Percentiles rank a stretch among this genome's conserved stretches.
Conservation (phyloP, 345 rosid genomes). For the Atalantia buxifolia region DNA sequence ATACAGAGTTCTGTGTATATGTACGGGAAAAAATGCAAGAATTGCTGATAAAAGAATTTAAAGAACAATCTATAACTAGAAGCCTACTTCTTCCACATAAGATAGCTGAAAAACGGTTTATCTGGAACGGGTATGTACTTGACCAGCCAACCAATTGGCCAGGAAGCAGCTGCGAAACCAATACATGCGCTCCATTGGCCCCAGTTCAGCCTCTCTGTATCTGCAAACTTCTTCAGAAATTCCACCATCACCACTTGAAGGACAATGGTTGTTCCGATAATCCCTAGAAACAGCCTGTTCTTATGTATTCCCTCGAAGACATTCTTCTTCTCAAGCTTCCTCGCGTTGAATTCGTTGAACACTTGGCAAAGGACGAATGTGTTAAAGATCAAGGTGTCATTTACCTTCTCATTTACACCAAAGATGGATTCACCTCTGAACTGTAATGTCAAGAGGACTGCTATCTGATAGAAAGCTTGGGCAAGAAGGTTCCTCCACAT, state of each 20-base stretch:
- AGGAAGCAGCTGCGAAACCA: constrained; percentile 47
- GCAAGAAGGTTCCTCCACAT: constrained; percentile 79
- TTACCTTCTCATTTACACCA: constrained; percentile 43
- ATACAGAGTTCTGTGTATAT: too few relatives aligned
- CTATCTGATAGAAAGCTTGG: constrained; percentile 65
- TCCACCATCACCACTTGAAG: constrained; percentile 76
- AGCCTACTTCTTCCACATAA: constrained; percentile 23
- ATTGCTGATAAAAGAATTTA: not conserved
- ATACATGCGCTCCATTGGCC: constrained; percentile 67
- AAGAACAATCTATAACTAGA: not conserved
- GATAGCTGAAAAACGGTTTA: constrained; percentile 44
- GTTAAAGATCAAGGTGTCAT: constrained; percentile 67
- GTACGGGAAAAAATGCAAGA: not conserved
- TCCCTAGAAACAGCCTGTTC: constrained; percentile 63
- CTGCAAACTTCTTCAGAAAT: constrained; percentile 66
- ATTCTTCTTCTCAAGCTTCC: constrained; percentile 74
- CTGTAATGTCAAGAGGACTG: constrained; percentile 58
- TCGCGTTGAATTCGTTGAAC: constrained; percentile 75
- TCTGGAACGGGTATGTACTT: constrained; percentile 60
- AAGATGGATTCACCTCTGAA: constrained; percentile 63
- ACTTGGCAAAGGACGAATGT: constrained; percentile 71
- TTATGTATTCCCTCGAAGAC: constrained; percentile 61
- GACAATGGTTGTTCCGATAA: constrained; percentile 44
- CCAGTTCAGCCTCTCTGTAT: constrained; percentile 64
- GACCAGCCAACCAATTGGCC: constrained; percentile 72